Conservation (phyloP, 306 rosid species). For the apple (Malus domestica) region DNA sequence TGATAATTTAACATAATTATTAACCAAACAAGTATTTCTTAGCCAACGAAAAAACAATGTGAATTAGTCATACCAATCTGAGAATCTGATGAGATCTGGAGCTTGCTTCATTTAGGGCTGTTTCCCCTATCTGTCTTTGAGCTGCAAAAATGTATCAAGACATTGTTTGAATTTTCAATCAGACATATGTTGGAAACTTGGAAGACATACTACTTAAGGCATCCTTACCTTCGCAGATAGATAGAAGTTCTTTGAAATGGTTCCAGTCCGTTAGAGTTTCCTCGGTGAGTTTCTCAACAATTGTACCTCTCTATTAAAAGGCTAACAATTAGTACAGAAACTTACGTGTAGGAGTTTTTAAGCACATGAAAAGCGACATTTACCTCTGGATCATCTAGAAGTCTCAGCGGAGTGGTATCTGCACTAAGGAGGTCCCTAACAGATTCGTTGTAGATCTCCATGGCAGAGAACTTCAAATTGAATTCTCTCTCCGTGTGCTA, state of each 20-base stretch:
- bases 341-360: conserved; percentile 3
- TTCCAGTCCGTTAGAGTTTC: conserved; percentile 76
- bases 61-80: conserved; percentile 58
- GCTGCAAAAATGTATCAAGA: conserved; percentile 41
- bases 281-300: conserved; percentile 81
- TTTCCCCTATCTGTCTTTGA: conserved; percentile 98
- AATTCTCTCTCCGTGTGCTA: conserved; percentile 89
- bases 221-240: conserved; percentile 74
- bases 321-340: conserved; percentile 20
- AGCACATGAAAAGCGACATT: conserved; percentile 18
- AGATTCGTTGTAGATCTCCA: conserved; percentile 97
- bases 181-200: conserved; percentile 3
- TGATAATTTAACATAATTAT: conserved; percentile 15
- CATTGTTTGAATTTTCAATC: conserved; percentile 10
- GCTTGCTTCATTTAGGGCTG: conserved; percentile 92
- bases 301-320: conserved; percentile 82
- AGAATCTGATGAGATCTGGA: conserved; percentile 99
- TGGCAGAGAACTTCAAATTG: conserved; percentile 72
- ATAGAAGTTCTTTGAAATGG: conserved; percentile 75
- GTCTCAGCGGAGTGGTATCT: conserved; percentile 78
- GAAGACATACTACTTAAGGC: conserved; percentile 21
- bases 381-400: conserved; percentile 99
- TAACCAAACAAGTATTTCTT: not conserved
- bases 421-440: conserved; percentile 89
- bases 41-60: not conserved